Evolutionary conservation across 1,284 basidiomycete species (phyloP).

Genomic region (Cryptococcus jaspeensis): DNA sequence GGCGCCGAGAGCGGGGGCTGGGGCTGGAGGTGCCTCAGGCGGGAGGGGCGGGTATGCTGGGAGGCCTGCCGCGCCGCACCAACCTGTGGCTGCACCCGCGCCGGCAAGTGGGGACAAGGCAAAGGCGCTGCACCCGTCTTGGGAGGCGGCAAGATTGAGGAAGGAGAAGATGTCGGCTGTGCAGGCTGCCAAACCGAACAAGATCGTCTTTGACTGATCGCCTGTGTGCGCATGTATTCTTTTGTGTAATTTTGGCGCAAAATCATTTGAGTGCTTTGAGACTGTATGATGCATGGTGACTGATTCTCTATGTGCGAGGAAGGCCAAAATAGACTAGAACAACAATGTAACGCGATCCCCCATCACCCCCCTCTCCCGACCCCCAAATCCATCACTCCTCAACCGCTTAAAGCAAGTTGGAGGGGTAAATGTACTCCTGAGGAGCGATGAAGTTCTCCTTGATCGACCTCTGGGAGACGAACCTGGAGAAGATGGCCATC

Average conservation of each 20-base stretch:
- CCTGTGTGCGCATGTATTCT: not conserved
- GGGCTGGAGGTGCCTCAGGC: not conserved
- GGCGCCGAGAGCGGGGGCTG: not conserved
- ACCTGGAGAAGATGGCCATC: slow-evolving; percentile 84
- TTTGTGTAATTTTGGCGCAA: not conserved
- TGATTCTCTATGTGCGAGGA: slow-evolving; percentile 3
- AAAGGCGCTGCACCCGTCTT: slow-evolving; percentile 76
- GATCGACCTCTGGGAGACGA: slow-evolving; percentile 85
- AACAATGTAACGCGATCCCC: not conserved
- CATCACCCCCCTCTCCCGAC: not conserved
- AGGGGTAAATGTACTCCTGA: slow-evolving; percentile 76
- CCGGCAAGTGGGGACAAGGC: slow-evolving; percentile 30
- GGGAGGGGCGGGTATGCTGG: not conserved
- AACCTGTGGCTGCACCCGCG: slow-evolving; percentile 5
- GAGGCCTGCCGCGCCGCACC: not conserved
- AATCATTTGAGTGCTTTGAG: not conserved
- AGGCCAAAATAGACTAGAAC: not conserved
- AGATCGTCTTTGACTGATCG: slow-evolving; percentile 54
- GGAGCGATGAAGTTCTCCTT: slow-evolving; percentile 90
- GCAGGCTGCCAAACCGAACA: slow-evolving; percentile 52
- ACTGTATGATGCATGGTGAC: slow-evolving; percentile 5
- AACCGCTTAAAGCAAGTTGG: slow-evolving; percentile 66
- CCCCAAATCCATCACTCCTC: not conserved
- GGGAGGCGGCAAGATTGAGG: slow-evolving; percentile 81
- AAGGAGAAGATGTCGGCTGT: slow-evolving; percentile 58